These are phyloP conservation scores for Eucalyptus paniculata DNA, from an alignment of 345 rosid genomes.

Conservation along the genomic window DNA sequence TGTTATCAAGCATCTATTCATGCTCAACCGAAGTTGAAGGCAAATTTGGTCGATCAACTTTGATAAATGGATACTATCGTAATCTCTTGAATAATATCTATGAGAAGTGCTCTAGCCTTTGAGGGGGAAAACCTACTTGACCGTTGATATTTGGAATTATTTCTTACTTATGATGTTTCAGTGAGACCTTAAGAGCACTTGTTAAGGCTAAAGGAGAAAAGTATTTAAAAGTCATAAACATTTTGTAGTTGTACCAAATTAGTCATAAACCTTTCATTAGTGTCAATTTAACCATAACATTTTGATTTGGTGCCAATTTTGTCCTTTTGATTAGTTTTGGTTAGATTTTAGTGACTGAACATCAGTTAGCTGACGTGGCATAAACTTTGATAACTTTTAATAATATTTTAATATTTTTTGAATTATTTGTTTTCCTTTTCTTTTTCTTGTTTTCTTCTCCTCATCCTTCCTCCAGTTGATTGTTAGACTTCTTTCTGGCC, in stretches of 20 bases:
- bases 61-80: neutral
- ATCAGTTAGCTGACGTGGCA: fast-evolving
- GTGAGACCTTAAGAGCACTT: neutral
- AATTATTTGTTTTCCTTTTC: no score
- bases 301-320: no score
- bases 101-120: neutral
- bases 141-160: neutral
- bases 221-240: no score
- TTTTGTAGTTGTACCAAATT: no score
- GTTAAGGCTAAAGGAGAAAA: neutral
- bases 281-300: no score
- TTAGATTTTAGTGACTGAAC: no score
- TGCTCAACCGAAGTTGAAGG: neutral
- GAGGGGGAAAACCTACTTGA: neutral
- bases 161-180: neutral
- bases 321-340: no score
- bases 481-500: fast-evolving
- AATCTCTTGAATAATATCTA: neutral
- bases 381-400: fast-evolving
- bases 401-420: no score
- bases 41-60: neutral
- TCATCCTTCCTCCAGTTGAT: no score
- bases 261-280: no score
- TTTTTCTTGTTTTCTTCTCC: no score
- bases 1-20: neutral